Base-by-base conservation (phyloP, 2,329 filamentous ascomycete species). In the Nemania diffusa region DNA sequence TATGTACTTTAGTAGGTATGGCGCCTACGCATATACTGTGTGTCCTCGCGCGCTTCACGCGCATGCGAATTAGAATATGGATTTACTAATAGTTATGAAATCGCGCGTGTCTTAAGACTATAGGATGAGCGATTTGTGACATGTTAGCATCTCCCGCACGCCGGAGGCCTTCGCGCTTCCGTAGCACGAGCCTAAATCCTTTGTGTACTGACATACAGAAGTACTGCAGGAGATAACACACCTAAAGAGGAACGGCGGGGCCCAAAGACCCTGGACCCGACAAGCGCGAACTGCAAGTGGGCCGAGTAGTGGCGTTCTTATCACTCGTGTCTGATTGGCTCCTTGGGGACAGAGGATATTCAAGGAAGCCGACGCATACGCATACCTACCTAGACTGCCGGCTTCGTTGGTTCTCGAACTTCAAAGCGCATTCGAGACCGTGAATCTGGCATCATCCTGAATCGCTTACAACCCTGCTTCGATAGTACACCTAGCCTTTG, bases 321-420 rank as follows among this genome's bases (percentile, higher is more conserved):
- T 70, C 68, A 55, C 37, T 64, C 57, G 11, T 20, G 6, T 22
- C 24, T 64, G 24, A 70, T 66, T 70, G 65, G 68, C 2, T 27
- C 8, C 7, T 17, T 15, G 29, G 17, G n/a, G 52, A 29, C 15
- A 46, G 27, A 29, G 22, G 20, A 57, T 22, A 51, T 34, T 17
- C 24, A 60, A 34, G 22, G n/a, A 53, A 34, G 7, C 51, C 40
- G n/a, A n/a, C n/a, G n/a, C n/a, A n/a, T n/a, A n/a, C n/a, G n/a
- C n/a, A n/a, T n/a, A n/a, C n/a, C n/a, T n/a, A n/a, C n/a, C n/a
- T n/a, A n/a, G n/a, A n/a, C n/a, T n/a, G n/a, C n/a, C n/a, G n/a
- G n/a, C n/a, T n/a, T n/a, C n/a, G 37, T 40, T 15, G 37, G 11
- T 40, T n/a, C 20, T 29, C 29, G 22, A 27, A n/a, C 37, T 60